A percentile compares a stretch with the other conserved stretches of the same genome.
Evolutionary conservation across 2,329 filamentous ascomycete genomes (phyloP).

Genomic region (Pseudogymnoascus sp.): DNA sequence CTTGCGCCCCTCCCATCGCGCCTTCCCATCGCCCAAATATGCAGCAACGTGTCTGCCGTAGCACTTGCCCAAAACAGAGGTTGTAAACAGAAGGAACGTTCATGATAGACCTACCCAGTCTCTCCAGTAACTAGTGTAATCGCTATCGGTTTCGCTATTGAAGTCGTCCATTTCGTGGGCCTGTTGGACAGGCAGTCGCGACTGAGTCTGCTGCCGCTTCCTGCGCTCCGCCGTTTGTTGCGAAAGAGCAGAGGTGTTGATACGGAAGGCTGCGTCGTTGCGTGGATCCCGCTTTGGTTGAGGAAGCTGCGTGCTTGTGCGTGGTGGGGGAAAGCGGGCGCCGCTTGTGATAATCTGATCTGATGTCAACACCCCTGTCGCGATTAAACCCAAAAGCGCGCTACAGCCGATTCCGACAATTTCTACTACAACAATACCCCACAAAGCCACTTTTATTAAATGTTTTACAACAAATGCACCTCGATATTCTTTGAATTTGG

Average conservation of each 20-base stretch:
- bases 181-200: neutral
- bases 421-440: conserved; percentile 16
- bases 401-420: conserved; percentile 1
- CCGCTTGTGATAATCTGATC: conserved; percentile 8
- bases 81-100: conserved; percentile 10
- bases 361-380: conserved; percentile 8
- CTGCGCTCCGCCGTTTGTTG: conserved; percentile 1
- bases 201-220: conserved; percentile 2
- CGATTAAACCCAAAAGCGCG: conserved; percentile 2
- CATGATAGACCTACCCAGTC: conserved; percentile 75
- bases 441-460: conserved; percentile 14
- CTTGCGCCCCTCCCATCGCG: neutral
- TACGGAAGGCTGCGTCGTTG: neutral
- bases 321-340: conserved; percentile 7
- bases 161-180: conserved; percentile 75
- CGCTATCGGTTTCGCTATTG: conserved; percentile 93
- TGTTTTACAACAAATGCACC: neutral
- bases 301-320: neutral
- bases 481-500: neutral
- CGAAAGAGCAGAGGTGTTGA: neutral
- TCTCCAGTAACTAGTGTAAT: conserved; percentile 98
- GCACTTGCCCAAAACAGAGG: neutral
- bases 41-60: neutral
- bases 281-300: neutral
- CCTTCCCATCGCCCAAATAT: neutral